Conservation (phyloP, 169 alveolate species). For the Plasmodium chabaudi region DNA sequence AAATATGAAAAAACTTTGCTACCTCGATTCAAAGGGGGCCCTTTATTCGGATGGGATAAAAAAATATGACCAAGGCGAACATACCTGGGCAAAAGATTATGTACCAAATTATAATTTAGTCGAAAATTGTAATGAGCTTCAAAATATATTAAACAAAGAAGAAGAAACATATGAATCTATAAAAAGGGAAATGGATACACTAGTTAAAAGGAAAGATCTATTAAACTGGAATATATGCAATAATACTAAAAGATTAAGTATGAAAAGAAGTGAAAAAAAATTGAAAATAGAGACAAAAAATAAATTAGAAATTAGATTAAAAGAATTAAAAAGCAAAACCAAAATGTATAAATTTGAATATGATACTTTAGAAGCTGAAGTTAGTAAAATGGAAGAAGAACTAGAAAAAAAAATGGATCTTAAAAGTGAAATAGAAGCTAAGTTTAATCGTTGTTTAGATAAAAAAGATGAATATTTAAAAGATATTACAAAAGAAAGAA, state of each 20-base stretch:
- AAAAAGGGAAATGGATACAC: slow-evolving; percentile 22
- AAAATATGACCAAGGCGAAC: not conserved
- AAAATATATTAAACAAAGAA: slow-evolving; percentile 21
- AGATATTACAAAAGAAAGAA: slow-evolving; percentile 54
- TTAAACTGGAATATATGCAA: slow-evolving; percentile 66
- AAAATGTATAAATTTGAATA: slow-evolving; percentile 53
- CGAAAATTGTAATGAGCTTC: slow-evolving; percentile 37
- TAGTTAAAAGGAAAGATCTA: slow-evolving; percentile 49
- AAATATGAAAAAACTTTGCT: slow-evolving; percentile 28
- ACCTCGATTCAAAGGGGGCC: slow-evolving; percentile 64
- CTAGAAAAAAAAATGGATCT: slow-evolving; percentile 16
- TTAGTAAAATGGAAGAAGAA: slow-evolving; percentile 48
- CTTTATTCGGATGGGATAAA: slow-evolving; percentile 42
- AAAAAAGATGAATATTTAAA: slow-evolving; percentile 35
- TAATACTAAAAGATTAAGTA: slow-evolving; percentile 40
- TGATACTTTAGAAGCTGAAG: slow-evolving; percentile 39
- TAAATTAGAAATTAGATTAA: slow-evolving; percentile 43
- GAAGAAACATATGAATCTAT: slow-evolving; percentile 28
- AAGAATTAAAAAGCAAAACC: slow-evolving; percentile 28
- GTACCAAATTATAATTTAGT: slow-evolving; percentile 15
- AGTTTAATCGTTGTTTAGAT: slow-evolving; percentile 45
- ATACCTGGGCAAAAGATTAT: not conserved
- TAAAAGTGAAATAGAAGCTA: slow-evolving; percentile 29
- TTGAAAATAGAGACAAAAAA: slow-evolving; percentile 19
- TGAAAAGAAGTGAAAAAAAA: slow-evolving; percentile 61